phyloP scores from a whole-genome alignment of 106 monocot genomes.

The Dendrobium officinale region DNA sequence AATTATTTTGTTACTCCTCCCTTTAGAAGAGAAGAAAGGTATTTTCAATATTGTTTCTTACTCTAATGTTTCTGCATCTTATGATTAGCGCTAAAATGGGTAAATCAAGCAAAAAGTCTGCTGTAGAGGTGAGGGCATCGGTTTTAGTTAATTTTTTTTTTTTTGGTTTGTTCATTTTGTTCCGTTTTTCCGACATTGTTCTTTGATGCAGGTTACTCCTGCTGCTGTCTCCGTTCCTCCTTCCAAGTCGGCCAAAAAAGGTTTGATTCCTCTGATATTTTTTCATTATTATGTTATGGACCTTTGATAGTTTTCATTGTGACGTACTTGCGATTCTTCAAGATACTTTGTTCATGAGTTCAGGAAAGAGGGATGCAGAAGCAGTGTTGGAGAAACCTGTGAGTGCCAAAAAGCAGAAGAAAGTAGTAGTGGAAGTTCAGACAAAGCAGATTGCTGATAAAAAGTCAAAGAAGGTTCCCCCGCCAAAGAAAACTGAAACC shows the following conservation, averaged over 20 bases:
- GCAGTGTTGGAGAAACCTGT: slow-evolving; percentile 35
- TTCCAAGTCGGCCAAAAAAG: slow-evolving; percentile 42
- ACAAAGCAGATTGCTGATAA: slow-evolving; percentile 12
- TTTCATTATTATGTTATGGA: background rate
- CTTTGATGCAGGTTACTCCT: slow-evolving; percentile 17
- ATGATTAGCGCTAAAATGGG: slow-evolving; percentile 26
- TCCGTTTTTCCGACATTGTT: background rate
- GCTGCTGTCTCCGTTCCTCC: slow-evolving; percentile 11
- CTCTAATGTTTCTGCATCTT: background rate
- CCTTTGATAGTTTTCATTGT: background rate
- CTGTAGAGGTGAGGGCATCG: slow-evolving; percentile 18
- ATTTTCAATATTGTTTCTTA: background rate
- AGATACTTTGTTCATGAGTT: background rate
- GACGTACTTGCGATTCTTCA: background rate
- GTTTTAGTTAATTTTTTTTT: background rate
- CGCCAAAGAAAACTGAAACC: slow-evolving; percentile 27
- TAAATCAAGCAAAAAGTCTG: slow-evolving; percentile 55
- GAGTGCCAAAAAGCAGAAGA: slow-evolving; percentile 61
- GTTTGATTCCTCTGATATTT: slow-evolving; percentile 11
- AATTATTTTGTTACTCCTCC: background rate
- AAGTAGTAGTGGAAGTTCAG: slow-evolving; percentile 20
- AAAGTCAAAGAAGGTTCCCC: slow-evolving; percentile 30
- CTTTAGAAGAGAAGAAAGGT: background rate
- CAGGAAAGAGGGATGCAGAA: slow-evolving; percentile 66
- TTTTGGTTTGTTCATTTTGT: background rate